Evolutionary conservation across 495 filamentous ascomycete genomes (phyloP).

Genomic region (Aspergillus panamensis): DNA sequence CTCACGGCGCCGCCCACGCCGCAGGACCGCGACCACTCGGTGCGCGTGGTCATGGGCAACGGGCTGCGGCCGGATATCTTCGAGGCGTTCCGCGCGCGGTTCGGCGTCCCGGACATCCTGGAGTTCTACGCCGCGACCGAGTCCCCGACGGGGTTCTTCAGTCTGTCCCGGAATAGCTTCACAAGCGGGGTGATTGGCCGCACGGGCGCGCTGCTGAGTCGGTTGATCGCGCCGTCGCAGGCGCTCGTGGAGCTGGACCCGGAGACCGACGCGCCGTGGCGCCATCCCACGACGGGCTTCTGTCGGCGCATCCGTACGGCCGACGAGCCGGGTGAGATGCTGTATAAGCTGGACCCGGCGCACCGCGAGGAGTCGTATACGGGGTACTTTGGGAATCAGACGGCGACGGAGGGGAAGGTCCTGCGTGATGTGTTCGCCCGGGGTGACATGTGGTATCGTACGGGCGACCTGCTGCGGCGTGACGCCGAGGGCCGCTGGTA

Average conservation of each 20-base stretch:
- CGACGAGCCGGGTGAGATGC: not conserved
- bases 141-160: constrained; percentile 31
- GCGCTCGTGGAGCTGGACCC: constrained; percentile 1
- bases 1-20: not conserved
- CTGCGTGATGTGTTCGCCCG: constrained; percentile 4
- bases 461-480: constrained; percentile 5
- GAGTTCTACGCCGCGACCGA: constrained; percentile 84
- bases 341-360: not conserved
- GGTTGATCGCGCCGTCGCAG: not conserved
- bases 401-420: constrained; percentile 1
- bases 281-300: constrained; percentile 1
- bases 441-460: constrained; percentile 9
- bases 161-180: not conserved
- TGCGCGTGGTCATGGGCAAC: constrained; percentile 56
- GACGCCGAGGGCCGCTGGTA: not conserved
- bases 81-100: constrained; percentile 71
- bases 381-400: not conserved
- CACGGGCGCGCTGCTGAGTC: not conserved
- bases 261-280: not conserved
- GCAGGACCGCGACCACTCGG: not conserved
- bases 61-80: constrained; percentile 80
- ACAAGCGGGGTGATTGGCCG: not conserved
- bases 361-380: not conserved
- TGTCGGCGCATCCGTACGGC: not conserved
- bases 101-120: constrained; percentile 63